Conservation (phyloP, 164 flowering plant genomes). For the Magnolia changhungtana region DNA sequence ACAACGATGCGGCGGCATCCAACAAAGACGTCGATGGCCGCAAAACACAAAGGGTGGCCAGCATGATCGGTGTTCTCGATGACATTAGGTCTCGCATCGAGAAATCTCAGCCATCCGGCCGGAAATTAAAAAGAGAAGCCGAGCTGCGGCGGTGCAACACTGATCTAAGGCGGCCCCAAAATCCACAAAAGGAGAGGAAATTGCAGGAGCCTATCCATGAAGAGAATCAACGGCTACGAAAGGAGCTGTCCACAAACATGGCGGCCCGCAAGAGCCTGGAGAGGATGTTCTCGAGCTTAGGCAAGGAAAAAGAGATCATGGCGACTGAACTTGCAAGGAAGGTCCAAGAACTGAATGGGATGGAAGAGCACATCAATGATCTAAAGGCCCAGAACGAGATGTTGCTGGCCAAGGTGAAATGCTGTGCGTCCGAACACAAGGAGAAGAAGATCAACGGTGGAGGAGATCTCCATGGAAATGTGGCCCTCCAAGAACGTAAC, state of each 20-base stretch:
- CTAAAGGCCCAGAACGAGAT: constrained; percentile 65
- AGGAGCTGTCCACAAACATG: constrained; percentile 47
- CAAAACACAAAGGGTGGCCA: constrained; percentile 42
- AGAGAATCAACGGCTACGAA: constrained; percentile 50
- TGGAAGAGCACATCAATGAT: constrained; percentile 69
- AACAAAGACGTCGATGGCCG: constrained; percentile 35
- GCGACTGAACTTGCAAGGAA: constrained; percentile 64
- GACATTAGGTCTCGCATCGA: constrained; percentile 50
- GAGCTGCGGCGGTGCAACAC: constrained; percentile 62
- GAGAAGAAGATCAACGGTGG: constrained; percentile 25
- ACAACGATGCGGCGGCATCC: constrained; percentile 38
- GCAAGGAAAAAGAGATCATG: constrained; percentile 88
- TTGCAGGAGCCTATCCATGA: constrained; percentile 22
- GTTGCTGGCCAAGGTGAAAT: constrained; percentile 43
- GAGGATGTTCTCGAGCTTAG: constrained; percentile 75
- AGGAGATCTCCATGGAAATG: constrained; percentile 22
- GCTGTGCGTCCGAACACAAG: constrained; percentile 38
- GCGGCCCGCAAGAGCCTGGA: constrained; percentile 67
- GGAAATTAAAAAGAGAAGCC: constrained; percentile 13
- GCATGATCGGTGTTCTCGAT: constrained; percentile 64
- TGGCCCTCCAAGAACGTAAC: constrained; percentile 56
- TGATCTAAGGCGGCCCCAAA: constrained; percentile 28
- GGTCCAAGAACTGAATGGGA: constrained; percentile 47
- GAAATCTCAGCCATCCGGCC: constrained; percentile 32
- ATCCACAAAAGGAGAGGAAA: constrained; percentile 16